Evolutionary conservation across 2,329 filamentous ascomycete species (phyloP), one percentile per base, ranked within the genome.

Genomic region (Ceratocystis lukuohia): DNA sequence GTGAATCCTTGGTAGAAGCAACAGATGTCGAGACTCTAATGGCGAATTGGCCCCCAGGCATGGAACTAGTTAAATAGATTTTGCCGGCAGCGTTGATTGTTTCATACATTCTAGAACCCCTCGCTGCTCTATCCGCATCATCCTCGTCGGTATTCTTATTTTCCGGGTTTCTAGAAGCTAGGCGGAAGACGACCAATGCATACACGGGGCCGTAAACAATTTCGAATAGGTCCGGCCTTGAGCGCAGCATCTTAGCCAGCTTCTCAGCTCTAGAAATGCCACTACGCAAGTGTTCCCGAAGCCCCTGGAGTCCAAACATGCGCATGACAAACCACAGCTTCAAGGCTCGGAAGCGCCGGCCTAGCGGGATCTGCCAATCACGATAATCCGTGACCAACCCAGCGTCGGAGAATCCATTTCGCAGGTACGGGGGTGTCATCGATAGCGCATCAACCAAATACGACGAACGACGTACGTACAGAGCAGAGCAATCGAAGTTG

Each of bases 321-420:
- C 93, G 82, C 71, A 96, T 78, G 6, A 97, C 91, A 74, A 96
- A 96, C 93, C 93, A 97, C 69, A 96, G 86, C 78, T 97, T 97
- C 67, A 97, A 77, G 2, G 88, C 85, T 68, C 93, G 83, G 81
- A 97, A 97, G 17, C 93, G 82, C 2, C 93, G 82, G 7, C 93
- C 93, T 0, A 97, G 85, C 0, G 93, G 91, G 72, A 97, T 95
- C 77, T 96, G 91, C 93, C 93, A 97, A 79, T 97, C 92, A 61
- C 93, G 85, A 78, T 96, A 96, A 76, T 97, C 93, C 28, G 91
- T 96, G 0, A 96, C 93, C 1, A 93, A 81, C 0, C 91, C 91
- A 46, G 82, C 84, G 71, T 94, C 90, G 2, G 88, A 89, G 77
- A 87, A 91, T 3, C 84, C 78, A 76, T 96, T 96, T 69, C 86